A percentile compares a stretch with the other conserved stretches of the same genome.
Evolutionary conservation across 352 stramenopile species (phyloP).

Genomic region (Phytophthora pinifolia): DNA sequence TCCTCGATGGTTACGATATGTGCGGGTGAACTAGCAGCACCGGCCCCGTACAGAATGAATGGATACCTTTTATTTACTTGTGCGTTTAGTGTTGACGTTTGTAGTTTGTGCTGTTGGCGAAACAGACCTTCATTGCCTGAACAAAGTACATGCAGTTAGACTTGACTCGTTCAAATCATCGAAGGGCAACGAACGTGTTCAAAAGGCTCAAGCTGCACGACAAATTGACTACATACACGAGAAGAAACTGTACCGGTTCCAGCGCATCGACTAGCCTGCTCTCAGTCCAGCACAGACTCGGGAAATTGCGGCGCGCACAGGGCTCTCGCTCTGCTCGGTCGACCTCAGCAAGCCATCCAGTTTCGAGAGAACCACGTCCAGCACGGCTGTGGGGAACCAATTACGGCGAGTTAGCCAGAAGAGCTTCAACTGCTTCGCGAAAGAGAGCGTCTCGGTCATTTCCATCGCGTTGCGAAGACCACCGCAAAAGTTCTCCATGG

Average conservation of each 20-base stretch:
- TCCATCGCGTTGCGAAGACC: too few relatives aligned
- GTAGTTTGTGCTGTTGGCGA: too few relatives aligned
- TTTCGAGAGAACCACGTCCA: slow-evolving; percentile 8
- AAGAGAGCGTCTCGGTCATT: background rate
- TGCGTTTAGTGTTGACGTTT: too few relatives aligned
- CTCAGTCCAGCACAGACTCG: slow-evolving; percentile 6
- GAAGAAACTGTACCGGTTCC: background rate
- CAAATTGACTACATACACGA: background rate
- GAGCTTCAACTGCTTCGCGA: slow-evolving; percentile 13
- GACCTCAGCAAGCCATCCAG: slow-evolving; percentile 5
- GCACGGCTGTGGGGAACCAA: slow-evolving; percentile 14
- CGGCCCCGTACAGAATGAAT: too few relatives aligned
- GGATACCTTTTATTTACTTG: too few relatives aligned
- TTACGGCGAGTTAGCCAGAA: slow-evolving; percentile 31
- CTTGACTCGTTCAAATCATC: background rate
- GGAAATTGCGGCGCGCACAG: slow-evolving; percentile 3
- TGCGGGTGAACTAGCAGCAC: too few relatives aligned
- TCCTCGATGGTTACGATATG: too few relatives aligned
- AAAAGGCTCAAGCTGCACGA: slow-evolving; percentile 1
- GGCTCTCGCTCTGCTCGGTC: background rate
- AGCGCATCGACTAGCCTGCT: slow-evolving; percentile 1
- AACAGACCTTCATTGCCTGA: too few relatives aligned
- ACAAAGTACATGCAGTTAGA: too few relatives aligned
- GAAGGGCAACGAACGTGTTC: slow-evolving; percentile 7
- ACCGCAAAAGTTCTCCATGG: too few relatives aligned